phyloP scores from a whole-genome alignment of 2,329 filamentous ascomycete species.

The Sordariomycetes sp. region DNA sequence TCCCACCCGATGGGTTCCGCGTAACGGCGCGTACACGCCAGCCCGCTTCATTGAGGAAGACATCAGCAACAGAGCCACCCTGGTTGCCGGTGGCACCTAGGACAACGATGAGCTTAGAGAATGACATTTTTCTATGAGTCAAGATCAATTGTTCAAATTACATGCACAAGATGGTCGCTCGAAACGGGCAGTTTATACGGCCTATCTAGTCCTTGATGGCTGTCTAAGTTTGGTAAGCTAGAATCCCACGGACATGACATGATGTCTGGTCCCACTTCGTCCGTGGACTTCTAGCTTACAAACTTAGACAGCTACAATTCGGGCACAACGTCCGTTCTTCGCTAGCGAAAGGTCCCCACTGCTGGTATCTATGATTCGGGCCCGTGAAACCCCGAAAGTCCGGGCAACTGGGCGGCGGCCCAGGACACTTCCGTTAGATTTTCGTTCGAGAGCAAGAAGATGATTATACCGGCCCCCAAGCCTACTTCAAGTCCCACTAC shows the following conservation, averaged over 20 bases:
- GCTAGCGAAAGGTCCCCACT: neutral
- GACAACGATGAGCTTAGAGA: neutral
- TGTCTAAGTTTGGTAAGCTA: too few species aligned
- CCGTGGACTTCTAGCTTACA: neutral
- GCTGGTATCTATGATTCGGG: neutral
- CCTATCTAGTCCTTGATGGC: too few species aligned
- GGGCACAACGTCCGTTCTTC: neutral
- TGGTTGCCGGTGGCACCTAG: constrained; percentile 4
- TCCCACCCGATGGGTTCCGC: constrained; percentile 3
- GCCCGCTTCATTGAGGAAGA: constrained; percentile 5
- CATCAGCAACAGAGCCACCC: constrained; percentile 8
- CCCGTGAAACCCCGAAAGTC: constrained; percentile 1
- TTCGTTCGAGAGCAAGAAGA: too few species aligned
- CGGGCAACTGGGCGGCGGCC: too few species aligned
- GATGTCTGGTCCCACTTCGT: too few species aligned
- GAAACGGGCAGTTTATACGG: too few species aligned
- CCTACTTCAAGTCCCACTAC: too few species aligned
- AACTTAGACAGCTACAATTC: neutral
- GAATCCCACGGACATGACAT: too few species aligned
- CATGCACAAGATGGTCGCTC: too few species aligned
- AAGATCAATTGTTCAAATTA: too few species aligned
- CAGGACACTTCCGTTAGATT: constrained; percentile 9
- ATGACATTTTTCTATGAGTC: neutral
- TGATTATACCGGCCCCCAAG: too few species aligned
- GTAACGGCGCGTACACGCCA: constrained; percentile 9